Evolutionary conservation across 2,329 filamentous ascomycete genomes (phyloP), one percentile per base, ranked within the genome.

Genomic region (Allantophomopsis cytisporea): DNA sequence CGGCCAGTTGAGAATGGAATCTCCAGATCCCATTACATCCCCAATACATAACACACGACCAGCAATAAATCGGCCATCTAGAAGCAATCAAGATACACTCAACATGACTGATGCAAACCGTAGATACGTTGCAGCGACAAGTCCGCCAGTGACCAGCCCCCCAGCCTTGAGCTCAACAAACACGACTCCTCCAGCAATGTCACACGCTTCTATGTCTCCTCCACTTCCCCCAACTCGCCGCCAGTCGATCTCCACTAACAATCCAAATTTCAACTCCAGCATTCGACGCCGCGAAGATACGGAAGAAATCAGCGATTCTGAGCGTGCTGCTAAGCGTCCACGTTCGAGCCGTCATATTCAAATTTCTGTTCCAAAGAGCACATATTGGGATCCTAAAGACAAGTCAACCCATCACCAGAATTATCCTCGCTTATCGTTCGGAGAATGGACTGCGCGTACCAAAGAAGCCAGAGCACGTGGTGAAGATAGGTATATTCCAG

Each of bases 391-490:
- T 36, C 57, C 60, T 3, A 60, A 63, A 35, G 67, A 78, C 46
- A 60, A 60, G 40, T 59, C 52, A 15, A 76, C 71, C 1, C 76
- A 73, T 65, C 76, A 80, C 45, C 60, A 76, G 4, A 54, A 70
- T 38, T 80, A 80, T 47, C 76, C 76, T 0, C 69, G 75, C 45
- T 78, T 80, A 72, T 76, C 69, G 1, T 66, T 72, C 41, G 59
- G 73, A 6, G 73, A 80, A 44, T 67, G 68, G 41, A 64, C 68
- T 28, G 69, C 66, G 2, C 78, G 76, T 53, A 57, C 62, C 14
- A 53, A 63, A n/a, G 71, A 69, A 13, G 73, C 73, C 1, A 49
- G 58, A 23, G 57, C 58, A 1, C 60, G 68, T 28, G 61, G 61
- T 1, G n/a, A 15, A 17, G n/a, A 14, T 8, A 34, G 31, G 11